Evolutionary conservation across 176 grass and related monocot species (phyloP), one percentile per base, ranked within the genome.

Genomic region (Ensete glaucum): DNA sequence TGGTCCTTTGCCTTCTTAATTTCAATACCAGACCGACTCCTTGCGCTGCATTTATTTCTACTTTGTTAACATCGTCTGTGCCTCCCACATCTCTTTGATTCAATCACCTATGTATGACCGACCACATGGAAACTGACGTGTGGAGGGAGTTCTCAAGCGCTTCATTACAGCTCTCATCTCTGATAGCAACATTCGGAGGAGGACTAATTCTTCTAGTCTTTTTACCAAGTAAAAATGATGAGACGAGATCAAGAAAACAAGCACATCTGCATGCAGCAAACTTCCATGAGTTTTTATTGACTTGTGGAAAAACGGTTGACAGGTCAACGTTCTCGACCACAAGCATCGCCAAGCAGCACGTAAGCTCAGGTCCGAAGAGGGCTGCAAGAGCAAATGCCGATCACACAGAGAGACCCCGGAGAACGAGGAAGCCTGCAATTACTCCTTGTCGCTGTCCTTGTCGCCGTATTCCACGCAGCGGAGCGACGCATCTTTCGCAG

Each of bases 361-460:
- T 64, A 78, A 62, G 73, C 78, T 64, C 58, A 49, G 11, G 34
- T 79, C 55, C 50, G 67, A 62, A 50, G 86, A 73, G 71, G 82
- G 53, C 2, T 54, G 25, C 11, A 11, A 11, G 74, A 81, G 11
- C 6, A 72, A 65, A 19, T 27, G 67, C 21, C 67, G 48, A 9
- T 2, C 75, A 72, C 71, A 50, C 1, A 53, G 9, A 16, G 62
- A 70, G 14, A 9, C 19, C 9, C 29, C 19, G 9, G 57, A 64
- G 34, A 77, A 56, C 27, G 66, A 68, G 1, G 62, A 55, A 9
- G 25, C 55, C 25, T 49, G 21, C 22, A 70, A 83, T 13, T 89
- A 77, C 73, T 85, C 86, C 0, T 79, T 95, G 54, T 89, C 86
- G 0, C 78, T 95, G 43, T 91, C 88, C n/a, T 81, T 99, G 10